These are phyloP conservation scores for Fusarium nisikadoi DNA, from an alignment of 2,329 filamentous ascomycete genomes.

Conservation along the genomic window DNA sequence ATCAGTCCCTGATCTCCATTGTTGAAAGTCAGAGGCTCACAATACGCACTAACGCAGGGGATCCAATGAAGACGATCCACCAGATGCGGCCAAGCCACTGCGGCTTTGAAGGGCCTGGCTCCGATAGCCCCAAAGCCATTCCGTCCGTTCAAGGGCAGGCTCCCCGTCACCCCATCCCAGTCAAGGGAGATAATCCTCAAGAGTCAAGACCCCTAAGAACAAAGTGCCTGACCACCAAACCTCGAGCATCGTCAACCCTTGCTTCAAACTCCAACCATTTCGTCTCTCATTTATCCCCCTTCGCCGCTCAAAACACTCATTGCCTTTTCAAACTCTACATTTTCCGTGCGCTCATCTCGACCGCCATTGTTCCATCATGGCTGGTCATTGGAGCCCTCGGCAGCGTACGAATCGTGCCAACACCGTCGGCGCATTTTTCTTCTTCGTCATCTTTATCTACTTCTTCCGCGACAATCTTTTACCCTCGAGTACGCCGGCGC, in stretches of 20 bases:
- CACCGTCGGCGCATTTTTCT: slow-evolving; percentile 40
- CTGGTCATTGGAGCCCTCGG: slow-evolving; percentile 42
- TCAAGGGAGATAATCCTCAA: slow-evolving; percentile 34
- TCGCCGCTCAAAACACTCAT: not conserved
- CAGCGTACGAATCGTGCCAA: slow-evolving; percentile 44
- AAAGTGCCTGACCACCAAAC: slow-evolving; percentile 2
- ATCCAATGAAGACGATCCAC: slow-evolving; percentile 5
- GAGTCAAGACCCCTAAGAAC: slow-evolving; percentile 26
- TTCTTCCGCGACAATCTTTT: slow-evolving; percentile 42
- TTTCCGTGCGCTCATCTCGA: not conserved
- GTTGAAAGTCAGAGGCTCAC: slow-evolving; percentile 14
- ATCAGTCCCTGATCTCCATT: slow-evolving; percentile 1
- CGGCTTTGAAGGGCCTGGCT: slow-evolving; percentile 31
- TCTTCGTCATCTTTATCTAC: slow-evolving; percentile 40
- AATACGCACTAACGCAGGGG: slow-evolving; percentile 20
- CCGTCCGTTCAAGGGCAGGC: slow-evolving; percentile 13
- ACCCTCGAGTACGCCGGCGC: slow-evolving; percentile 22
- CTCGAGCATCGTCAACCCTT: slow-evolving; percentile 32
- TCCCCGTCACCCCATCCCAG: slow-evolving; percentile 28
- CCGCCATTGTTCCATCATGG: slow-evolving; percentile 33
- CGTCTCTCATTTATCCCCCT: slow-evolving; percentile 19
- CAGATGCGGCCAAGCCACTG: slow-evolving; percentile 36
- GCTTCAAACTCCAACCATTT: slow-evolving; percentile 15
- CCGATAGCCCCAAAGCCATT: not conserved
- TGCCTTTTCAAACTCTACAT: not conserved